Conservation (phyloP, 2,329 filamentous ascomycete species). For the Ophiosphaerella herpotricha region DNA sequence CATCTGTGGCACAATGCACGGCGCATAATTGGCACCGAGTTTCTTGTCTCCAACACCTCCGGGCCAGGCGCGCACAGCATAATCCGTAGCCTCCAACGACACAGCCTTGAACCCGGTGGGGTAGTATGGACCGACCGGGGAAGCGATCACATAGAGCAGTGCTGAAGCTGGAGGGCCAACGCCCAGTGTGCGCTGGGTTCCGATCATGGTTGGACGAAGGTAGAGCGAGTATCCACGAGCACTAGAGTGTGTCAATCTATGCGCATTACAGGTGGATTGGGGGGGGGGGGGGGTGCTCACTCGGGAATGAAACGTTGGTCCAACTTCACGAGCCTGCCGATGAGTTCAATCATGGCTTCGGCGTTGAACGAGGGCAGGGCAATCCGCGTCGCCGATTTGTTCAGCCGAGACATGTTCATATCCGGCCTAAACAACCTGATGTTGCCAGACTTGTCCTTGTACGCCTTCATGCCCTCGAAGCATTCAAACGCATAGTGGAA, state of each 20-base stretch:
- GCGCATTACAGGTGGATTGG: background rate
- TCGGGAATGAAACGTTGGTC: conserved; percentile 90
- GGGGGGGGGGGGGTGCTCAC: conserved; percentile 55
- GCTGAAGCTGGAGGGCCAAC: conserved; percentile 91
- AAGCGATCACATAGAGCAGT: conserved; percentile 92
- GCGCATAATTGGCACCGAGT: conserved; percentile 98
- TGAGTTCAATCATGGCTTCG: conserved; percentile 75
- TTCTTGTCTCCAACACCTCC: conserved; percentile 98
- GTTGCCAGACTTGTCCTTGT: conserved; percentile 80
- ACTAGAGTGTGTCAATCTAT: conserved; percentile 38
- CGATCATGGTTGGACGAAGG: conserved; percentile 94
- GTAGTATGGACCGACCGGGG: conserved; percentile 96
- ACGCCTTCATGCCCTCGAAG: conserved; percentile 99
- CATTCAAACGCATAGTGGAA: conserved; percentile 99
- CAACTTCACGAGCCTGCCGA: conserved; percentile 76
- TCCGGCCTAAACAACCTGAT: conserved; percentile 91
- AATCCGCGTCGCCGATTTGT: conserved; percentile 88
- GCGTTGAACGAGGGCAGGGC: conserved; percentile 85
- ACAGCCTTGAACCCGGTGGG: conserved; percentile 98
- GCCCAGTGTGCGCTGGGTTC: conserved; percentile 91
- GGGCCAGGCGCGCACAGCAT: conserved; percentile 96
- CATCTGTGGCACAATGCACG: conserved; percentile 94
- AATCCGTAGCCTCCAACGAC: conserved; percentile 92
- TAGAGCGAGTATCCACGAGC: conserved; percentile 89
- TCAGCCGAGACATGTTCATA: conserved; percentile 94